Evolutionary conservation across 805 yeast species (phyloP).

Genomic region (Starmerella stellata): DNA sequence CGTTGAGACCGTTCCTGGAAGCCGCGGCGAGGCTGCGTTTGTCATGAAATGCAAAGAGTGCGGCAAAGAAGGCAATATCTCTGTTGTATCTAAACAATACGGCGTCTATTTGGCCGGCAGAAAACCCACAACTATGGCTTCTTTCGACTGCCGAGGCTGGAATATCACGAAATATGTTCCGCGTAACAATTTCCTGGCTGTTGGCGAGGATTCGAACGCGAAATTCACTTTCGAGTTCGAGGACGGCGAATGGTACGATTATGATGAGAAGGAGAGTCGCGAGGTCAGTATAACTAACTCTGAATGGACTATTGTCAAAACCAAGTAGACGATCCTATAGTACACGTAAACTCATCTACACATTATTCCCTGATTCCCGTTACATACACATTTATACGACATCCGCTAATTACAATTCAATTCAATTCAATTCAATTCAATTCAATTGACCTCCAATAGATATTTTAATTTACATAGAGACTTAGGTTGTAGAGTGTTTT

Average conservation of each 20-base stretch:
- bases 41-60: constrained; percentile 61
- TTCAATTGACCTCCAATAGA: too few relatives aligned
- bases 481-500: too few relatives aligned
- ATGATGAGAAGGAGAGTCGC: constrained; percentile 62
- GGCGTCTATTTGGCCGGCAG: constrained; percentile 20
- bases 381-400: too few relatives aligned
- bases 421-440: too few relatives aligned
- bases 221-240: constrained; percentile 50
- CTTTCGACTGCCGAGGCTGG: constrained; percentile 73
- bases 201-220: constrained; percentile 34
- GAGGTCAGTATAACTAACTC: constrained; percentile 70
- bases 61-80: constrained; percentile 24
- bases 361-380: too few relatives aligned
- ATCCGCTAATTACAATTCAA: too few relatives aligned
- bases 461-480: too few relatives aligned
- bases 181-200: constrained; percentile 20
- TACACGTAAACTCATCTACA: too few relatives aligned
- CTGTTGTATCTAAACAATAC: constrained; percentile 16
- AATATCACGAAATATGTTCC: constrained; percentile 55
- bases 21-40: constrained; percentile 71
- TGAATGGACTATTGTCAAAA: constrained; percentile 40
- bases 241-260: constrained; percentile 87
- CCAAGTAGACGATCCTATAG: too few relatives aligned
- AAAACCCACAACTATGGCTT: constrained; percentile 34
- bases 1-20: constrained; percentile 32